These are phyloP conservation scores for Acorus gramineus DNA, from an alignment of 106 monocot species.

Conservation along the genomic window DNA sequence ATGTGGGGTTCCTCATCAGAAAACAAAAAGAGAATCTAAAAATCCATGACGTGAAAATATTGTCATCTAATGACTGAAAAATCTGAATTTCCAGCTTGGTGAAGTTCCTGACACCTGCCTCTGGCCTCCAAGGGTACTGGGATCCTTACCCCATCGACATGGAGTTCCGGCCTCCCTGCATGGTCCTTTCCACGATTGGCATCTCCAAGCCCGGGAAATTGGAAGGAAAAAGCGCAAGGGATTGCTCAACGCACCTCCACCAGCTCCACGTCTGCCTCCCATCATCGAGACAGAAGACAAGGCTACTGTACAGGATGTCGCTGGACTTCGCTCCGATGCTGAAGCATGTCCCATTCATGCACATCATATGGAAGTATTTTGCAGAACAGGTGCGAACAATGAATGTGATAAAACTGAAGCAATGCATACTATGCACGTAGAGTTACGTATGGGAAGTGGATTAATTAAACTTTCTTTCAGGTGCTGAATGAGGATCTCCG, in stretches of 20 bases:
- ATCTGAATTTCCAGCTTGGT: conserved; percentile 54
- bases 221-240: conserved; percentile 53
- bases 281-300: conserved; percentile 81
- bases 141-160: conserved; percentile 99
- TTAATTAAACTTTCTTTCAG: conserved; percentile 14
- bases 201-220: conserved; percentile 97
- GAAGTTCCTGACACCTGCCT: conserved; percentile 87
- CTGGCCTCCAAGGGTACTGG: conserved; percentile 93
- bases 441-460: too few species aligned
- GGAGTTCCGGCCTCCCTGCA: conserved; percentile 93
- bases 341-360: conserved; percentile 74
- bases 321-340: conserved; percentile 90
- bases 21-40: too few species aligned
- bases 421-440: too few species aligned
- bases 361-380: conserved; percentile 81
- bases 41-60: too few species aligned
- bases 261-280: conserved; percentile 96
- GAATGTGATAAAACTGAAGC: too few species aligned
- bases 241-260: conserved; percentile 88
- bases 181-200: conserved; percentile 91
- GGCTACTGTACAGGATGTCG: conserved; percentile 88
- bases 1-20: too few species aligned
- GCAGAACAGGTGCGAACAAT: conserved; percentile 56
- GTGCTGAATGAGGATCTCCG: conserved; percentile 92
- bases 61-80: neutral